phyloP scores from a whole-genome alignment of 2,329 filamentous ascomycete species.

The Intubia oerlemansii region DNA sequence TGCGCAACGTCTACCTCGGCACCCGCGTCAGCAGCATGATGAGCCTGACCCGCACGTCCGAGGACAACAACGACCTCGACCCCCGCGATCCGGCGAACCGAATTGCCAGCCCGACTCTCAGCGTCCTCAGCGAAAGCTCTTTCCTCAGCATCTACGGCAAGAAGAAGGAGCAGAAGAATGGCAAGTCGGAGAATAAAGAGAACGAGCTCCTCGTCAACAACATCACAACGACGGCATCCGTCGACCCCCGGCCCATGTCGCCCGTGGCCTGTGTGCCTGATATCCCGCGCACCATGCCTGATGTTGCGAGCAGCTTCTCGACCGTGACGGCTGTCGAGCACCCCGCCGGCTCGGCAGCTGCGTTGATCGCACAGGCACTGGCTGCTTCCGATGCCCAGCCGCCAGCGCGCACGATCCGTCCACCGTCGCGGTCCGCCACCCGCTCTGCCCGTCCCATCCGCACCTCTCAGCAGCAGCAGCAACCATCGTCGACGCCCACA shows the following conservation, averaged over 20 bases:
- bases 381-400: neutral
- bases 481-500: too few relatives aligned
- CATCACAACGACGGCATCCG: neutral
- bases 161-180: conserved; percentile 12
- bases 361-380: neutral
- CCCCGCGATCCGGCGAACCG: conserved; percentile 15
- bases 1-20: conserved; percentile 36
- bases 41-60: conserved; percentile 26
- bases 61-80: conserved; percentile 16
- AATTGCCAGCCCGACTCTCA: conserved; percentile 36
- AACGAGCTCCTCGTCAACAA: too few relatives aligned
- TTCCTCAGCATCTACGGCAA: conserved; percentile 43
- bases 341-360: too few relatives aligned
- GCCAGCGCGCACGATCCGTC: neutral
- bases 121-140: conserved; percentile 45
- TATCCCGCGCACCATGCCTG: conserved; percentile 2
- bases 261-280: conserved; percentile 4
- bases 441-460: too few relatives aligned
- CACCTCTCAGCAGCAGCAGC: too few relatives aligned
- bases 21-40: conserved; percentile 22
- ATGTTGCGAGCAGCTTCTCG: too few relatives aligned
- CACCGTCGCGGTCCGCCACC: too few relatives aligned
- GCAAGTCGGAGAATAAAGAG: neutral
- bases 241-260: neutral
- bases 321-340: too few relatives aligned